Conservation (phyloP, 2,329 filamentous ascomycete species). For the Trichoderma hamatum region DNA sequence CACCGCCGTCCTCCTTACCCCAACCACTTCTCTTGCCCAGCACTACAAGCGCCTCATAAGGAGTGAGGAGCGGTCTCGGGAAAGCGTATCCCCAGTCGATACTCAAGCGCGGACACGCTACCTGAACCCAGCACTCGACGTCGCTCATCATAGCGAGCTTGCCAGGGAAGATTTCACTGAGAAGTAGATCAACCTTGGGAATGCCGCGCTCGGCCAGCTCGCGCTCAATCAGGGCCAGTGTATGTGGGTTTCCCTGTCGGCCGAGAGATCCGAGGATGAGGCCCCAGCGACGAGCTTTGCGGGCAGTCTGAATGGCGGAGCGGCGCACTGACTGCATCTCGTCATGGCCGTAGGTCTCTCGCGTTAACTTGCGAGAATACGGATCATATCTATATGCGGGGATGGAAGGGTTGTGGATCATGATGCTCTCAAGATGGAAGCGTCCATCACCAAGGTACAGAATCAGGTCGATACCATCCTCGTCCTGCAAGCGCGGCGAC, state of each 20-base stretch:
- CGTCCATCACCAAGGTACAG: constrained; percentile 90
- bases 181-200: constrained; percentile 79
- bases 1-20: constrained; percentile 48
- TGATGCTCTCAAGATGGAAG: constrained; percentile 96
- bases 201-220: constrained; percentile 72
- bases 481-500: constrained; percentile 69
- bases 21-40: constrained; percentile 77
- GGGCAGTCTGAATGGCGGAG: constrained; percentile 75
- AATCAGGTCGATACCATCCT: constrained; percentile 70
- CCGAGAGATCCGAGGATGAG: constrained; percentile 91
- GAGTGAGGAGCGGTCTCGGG: constrained; percentile 81
- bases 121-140: constrained; percentile 97
- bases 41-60: constrained; percentile 93
- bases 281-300: constrained; percentile 84
- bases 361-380: constrained; percentile 87
- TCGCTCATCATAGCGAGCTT: constrained; percentile 93
- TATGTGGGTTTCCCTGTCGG: constrained; percentile 93
- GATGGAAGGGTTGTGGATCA: constrained; percentile 94
- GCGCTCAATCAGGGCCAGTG: constrained; percentile 81
- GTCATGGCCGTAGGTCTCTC: constrained; percentile 87
- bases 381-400: constrained; percentile 97
- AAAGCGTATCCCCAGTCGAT: constrained; percentile 99
- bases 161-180: constrained; percentile 95
- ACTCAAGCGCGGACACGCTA: constrained; percentile 92
- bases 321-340: constrained; percentile 84